Evolutionary conservation across 768 basidiomycete genomes (phyloP).

Genomic region (Daedaleopsis sinensis): DNA sequence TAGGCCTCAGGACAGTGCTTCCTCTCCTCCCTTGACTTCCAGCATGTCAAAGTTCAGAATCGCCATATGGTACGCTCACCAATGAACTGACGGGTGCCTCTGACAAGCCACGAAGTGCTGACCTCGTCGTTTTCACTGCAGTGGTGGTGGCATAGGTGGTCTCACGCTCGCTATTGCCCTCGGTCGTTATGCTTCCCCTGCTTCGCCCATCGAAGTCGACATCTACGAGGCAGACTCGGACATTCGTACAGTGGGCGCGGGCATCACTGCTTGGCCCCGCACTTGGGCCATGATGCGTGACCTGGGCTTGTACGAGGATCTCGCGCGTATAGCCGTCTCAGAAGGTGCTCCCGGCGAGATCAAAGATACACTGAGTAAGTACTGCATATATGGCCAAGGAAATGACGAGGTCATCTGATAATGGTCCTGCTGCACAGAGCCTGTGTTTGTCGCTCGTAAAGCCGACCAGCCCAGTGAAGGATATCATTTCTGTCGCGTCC

Average conservation of each 20-base stretch:
- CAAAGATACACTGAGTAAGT: too few species aligned
- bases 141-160: constrained; percentile 41
- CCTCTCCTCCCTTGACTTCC: too few species aligned
- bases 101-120: background rate
- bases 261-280: constrained; percentile 47
- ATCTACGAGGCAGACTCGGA: constrained; percentile 49
- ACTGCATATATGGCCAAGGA: too few species aligned
- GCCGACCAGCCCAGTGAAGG: constrained; percentile 18
- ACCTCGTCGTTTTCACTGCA: background rate
- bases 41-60: constrained; percentile 34
- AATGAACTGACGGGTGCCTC: background rate
- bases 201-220: constrained; percentile 34
- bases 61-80: constrained; percentile 7
- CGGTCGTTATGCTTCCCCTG: constrained; percentile 25
- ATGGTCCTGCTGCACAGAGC: constrained; percentile 4
- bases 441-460: constrained; percentile 24
- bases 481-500: constrained; percentile 16
- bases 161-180: constrained; percentile 45
- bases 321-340: background rate
- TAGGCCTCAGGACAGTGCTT: too few species aligned
- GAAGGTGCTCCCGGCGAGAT: too few species aligned
- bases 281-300: constrained; percentile 45
- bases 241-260: constrained; percentile 41
- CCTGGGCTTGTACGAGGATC: constrained; percentile 38
- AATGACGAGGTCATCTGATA: too few species aligned